These are phyloP conservation scores for Vitis amurensis DNA, from an alignment of 164 flowering plant genomes.

Conservation along the genomic window DNA sequence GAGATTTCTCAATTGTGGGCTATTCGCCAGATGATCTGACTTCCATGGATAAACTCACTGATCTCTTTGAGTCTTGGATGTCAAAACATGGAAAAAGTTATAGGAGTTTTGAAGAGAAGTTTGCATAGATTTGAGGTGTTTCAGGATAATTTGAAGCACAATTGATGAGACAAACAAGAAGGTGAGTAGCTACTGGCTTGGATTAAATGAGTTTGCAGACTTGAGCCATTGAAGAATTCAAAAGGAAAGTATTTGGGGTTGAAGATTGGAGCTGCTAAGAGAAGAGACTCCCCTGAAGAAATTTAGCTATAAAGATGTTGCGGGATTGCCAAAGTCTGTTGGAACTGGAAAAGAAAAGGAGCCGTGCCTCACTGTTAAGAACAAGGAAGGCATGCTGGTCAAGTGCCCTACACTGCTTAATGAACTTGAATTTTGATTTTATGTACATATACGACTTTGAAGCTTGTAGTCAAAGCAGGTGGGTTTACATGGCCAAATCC, in stretches of 20 bases:
- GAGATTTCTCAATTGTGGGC: constrained; percentile 71
- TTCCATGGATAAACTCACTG: constrained; percentile 53
- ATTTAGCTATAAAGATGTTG: constrained; percentile 41
- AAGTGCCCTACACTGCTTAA: constrained; percentile 4
- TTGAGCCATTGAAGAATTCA: constrained; percentile 80
- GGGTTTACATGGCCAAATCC: no score
- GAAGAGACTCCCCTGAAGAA: constrained; percentile 25
- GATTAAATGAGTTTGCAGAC: constrained; percentile 77
- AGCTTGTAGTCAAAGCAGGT: no score
- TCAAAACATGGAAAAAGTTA: constrained; percentile 58
- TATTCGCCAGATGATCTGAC: constrained; percentile 55
- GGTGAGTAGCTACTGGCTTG: constrained; percentile 69
- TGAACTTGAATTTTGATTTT: neutral
- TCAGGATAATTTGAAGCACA: constrained; percentile 72
- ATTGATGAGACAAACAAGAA: constrained; percentile 69
- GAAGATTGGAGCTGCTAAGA: constrained; percentile 28
- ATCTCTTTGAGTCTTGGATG: constrained; percentile 72
- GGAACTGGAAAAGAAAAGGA: constrained; percentile 89
- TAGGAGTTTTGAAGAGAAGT: constrained; percentile 61
- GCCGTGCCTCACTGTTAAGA: constrained; percentile 75
- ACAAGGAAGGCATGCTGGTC: constrained; percentile 93
- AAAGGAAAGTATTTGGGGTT: constrained; percentile 55
- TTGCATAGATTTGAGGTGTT: constrained; percentile 68
- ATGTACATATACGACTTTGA: neutral
- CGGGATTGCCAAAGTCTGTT: constrained; percentile 68